phyloP scores from a whole-genome alignment of 257 asterid species.

The Galeopsis tetrahit region DNA sequence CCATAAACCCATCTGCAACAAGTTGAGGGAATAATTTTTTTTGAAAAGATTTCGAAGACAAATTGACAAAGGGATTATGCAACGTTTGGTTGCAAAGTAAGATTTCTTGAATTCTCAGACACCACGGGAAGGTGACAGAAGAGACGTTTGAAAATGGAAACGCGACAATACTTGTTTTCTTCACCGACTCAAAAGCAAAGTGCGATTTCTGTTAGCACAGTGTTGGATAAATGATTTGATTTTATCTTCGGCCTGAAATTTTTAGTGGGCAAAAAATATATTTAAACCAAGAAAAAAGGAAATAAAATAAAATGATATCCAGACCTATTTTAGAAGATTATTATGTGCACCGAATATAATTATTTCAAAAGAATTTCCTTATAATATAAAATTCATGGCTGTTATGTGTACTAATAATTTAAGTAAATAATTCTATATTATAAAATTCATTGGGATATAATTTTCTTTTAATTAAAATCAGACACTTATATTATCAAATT shows the following conservation, averaged over 20 bases:
- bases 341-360: too few species aligned
- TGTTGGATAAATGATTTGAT: background rate
- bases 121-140: conserved; percentile 25
- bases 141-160: conserved; percentile 5
- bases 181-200: conserved; percentile 41
- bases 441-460: too few species aligned
- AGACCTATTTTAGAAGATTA: too few species aligned
- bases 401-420: too few species aligned
- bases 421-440: too few species aligned
- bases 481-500: too few species aligned
- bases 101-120: conserved; percentile 36
- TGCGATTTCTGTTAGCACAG: background rate
- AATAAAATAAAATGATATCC: too few species aligned
- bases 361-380: too few species aligned
- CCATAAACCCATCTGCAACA: conserved; percentile 70
- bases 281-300: too few species aligned
- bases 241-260: conserved; percentile 1
- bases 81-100: background rate
- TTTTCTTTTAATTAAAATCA: too few species aligned
- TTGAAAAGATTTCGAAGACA: conserved; percentile 12
- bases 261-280: background rate
- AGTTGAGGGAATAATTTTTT: background rate
- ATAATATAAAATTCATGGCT: too few species aligned
- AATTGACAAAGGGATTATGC: background rate
- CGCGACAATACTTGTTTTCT: conserved; percentile 22